phyloP scores from a whole-genome alignment of 495 filamentous ascomycete genomes.

The Aspergillus indologenus region DNA sequence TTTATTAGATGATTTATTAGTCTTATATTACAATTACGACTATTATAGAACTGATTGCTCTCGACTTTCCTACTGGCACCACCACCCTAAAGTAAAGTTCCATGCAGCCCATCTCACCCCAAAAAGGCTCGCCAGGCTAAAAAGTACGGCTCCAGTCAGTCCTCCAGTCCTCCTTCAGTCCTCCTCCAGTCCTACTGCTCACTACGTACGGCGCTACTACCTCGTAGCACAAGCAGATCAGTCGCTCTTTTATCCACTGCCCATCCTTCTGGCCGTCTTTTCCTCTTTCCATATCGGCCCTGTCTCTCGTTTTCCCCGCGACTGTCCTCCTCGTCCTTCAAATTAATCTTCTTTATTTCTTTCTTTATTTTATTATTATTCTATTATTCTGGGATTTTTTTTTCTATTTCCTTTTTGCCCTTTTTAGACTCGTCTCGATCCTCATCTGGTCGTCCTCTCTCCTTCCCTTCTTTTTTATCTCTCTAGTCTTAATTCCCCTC shows the following conservation, averaged over 20 bases:
- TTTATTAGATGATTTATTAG: slow-evolving; percentile 15
- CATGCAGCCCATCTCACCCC: slow-evolving; percentile 10
- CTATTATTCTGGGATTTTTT: too few relatives aligned
- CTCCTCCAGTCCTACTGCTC: too few relatives aligned
- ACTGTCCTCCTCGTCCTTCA: slow-evolving; percentile 21
- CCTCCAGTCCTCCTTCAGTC: too few relatives aligned
- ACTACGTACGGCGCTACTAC: slow-evolving; percentile 32
- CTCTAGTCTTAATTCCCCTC: slow-evolving; percentile 23
- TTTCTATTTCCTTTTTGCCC: slow-evolving; percentile 24
- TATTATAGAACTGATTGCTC: slow-evolving; percentile 4
- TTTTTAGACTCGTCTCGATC: slow-evolving; percentile 29
- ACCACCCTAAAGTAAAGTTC: slow-evolving; percentile 9
- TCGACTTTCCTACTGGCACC: slow-evolving; percentile 6
- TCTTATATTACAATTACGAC: slow-evolving; percentile 14
- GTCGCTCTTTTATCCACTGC: slow-evolving; percentile 42
- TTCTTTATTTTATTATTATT: slow-evolving; percentile 14
- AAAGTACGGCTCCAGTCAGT: slow-evolving; percentile 34
- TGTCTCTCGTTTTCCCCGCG: slow-evolving; percentile 39
- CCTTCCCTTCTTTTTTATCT: slow-evolving; percentile 20
- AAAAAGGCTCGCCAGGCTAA: slow-evolving; percentile 19
- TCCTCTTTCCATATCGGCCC: slow-evolving; percentile 29
- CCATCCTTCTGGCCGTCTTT: slow-evolving; percentile 29
- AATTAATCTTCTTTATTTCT: slow-evolving; percentile 27
- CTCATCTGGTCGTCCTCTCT: slow-evolving; percentile 19
- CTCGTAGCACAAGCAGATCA: slow-evolving; percentile 45